Percentiles rank a stretch among this genome's conserved stretches.
Conservation (phyloP, 192 early-diverging fungal species). For the Rhizophagus prolifer region DNA sequence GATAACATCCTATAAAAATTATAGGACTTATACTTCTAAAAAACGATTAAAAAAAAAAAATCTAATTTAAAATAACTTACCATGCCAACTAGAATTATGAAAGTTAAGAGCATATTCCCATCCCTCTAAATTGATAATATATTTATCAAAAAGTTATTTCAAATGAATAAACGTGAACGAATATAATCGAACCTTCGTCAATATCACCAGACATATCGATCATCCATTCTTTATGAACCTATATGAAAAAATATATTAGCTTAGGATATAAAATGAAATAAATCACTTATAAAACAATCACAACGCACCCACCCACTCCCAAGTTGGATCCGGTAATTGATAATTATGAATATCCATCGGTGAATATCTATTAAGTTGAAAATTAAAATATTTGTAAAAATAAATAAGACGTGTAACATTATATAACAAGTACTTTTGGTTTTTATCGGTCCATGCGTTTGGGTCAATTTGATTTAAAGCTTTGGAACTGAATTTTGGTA, state of each 20-base stretch:
- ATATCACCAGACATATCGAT: conserved; percentile 63
- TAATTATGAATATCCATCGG: conserved; percentile 50
- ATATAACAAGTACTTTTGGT: conserved; percentile 35
- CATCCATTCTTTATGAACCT: conserved; percentile 53
- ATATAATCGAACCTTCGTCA: conserved; percentile 42
- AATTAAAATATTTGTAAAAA: background rate
- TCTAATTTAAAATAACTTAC: conserved; percentile 30
- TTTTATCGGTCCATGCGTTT: conserved; percentile 49
- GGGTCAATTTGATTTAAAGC: conserved; percentile 55
- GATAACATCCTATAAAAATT: conserved; percentile 39
- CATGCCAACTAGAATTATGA: conserved; percentile 55
- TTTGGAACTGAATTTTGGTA: conserved; percentile 53
- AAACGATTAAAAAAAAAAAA: background rate
- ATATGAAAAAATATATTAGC: background rate
- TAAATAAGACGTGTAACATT: background rate
- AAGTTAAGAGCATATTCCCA: conserved; percentile 59
- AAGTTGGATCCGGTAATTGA: conserved; percentile 52
- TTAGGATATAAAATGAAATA: background rate
- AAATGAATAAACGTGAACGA: background rate
- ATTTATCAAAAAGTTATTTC: background rate
- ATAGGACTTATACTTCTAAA: background rate
- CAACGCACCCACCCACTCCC: conserved; percentile 58
- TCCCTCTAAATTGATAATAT: conserved; percentile 34
- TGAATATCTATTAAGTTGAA: conserved; percentile 34
- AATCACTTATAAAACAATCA: background rate